Evolutionary conservation across 2,329 filamentous ascomycete genomes (phyloP), one percentile per base, ranked within the genome.

Genomic region (Nemania serpens): DNA sequence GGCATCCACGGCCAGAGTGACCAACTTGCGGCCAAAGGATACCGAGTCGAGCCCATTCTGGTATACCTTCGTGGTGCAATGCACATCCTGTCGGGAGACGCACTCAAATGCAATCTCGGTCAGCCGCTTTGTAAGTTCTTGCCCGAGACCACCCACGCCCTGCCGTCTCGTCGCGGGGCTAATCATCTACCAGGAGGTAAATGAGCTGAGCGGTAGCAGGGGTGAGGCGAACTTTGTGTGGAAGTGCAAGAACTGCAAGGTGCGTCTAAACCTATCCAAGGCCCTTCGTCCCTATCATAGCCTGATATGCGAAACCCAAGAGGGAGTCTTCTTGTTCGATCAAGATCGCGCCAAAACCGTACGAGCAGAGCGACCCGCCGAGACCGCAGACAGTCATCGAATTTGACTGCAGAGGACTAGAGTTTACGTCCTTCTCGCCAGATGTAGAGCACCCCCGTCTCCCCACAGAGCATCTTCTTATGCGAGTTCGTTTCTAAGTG

Each of bases 181-280:
- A 62, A n/a, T 62, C 42, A 63, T 49, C 17, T 20, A 10, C 10
- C 64, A 97, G 92, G 94, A 98, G 74, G 84, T 82, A 71, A 93
- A 96, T 73, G 93, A 97, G 66, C 88, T 97, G 75, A 95, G 91
- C 66, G 93, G 93, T 37, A 97, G 93, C 75, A 86, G 92, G 71
- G 95, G 95, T 66, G 93, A 98, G 77, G 95, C 95, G 63, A 98
- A 98, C 77, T 99, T 99, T 77, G 95, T 99, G n/a, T 99, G 95
- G 94, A 93, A 88, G 76, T 99, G 95, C 84, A 97, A 96, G 78
- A 94, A 95, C 74, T 99, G 95, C 88, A 96, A 95, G 86, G 93
- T 95, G 68, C 33, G 78, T 74, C 6, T 1, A 17, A 34, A 15
- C 2, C 13, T 7, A 15, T n/a, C 36, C 37, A 2, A 15, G n/a